These are phyloP conservation scores for Cymbidium sinense DNA, from an alignment of 106 monocot genomes.

Conservation along the genomic window DNA sequence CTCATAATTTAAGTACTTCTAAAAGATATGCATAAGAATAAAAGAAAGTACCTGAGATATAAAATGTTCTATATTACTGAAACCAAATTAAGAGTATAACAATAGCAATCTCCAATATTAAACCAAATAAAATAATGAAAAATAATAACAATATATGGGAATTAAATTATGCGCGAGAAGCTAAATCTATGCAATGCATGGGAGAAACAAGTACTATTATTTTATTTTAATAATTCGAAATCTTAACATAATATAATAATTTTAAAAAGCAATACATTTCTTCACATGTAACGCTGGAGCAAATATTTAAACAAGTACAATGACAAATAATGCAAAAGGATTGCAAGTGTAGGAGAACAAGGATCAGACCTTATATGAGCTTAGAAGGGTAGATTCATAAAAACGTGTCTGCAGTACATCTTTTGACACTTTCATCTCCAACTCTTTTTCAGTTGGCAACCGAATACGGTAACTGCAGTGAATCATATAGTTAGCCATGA, in stretches of 20 bases:
- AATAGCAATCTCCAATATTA: not conserved
- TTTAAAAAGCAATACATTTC: not conserved
- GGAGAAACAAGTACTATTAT: not conserved
- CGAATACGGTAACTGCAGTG: conserved; percentile 79
- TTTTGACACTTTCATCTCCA: conserved; percentile 85
- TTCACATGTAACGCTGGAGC: not conserved
- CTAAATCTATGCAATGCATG: not conserved
- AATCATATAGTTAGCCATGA: not conserved
- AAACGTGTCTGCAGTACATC: conserved; percentile 56
- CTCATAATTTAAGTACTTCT: not conserved
- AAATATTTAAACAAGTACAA: not conserved
- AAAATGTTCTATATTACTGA: not conserved
- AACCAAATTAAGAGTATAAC: not conserved
- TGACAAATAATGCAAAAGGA: not conserved
- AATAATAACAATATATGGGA: not conserved
- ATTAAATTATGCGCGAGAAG: not conserved
- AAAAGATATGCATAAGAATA: not conserved
- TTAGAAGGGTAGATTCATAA: conserved; percentile 81
- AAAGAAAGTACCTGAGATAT: not conserved
- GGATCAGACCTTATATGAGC: conserved; percentile 66
- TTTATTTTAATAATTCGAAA: not conserved
- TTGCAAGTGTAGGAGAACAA: not conserved
- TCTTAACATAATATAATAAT: no score
- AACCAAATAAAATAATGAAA: not conserved
- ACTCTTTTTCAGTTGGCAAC: conserved; percentile 82